Base-by-base conservation (phyloP, 495 filamentous ascomycete species). In the Lasiosphaeria miniovina region DNA sequence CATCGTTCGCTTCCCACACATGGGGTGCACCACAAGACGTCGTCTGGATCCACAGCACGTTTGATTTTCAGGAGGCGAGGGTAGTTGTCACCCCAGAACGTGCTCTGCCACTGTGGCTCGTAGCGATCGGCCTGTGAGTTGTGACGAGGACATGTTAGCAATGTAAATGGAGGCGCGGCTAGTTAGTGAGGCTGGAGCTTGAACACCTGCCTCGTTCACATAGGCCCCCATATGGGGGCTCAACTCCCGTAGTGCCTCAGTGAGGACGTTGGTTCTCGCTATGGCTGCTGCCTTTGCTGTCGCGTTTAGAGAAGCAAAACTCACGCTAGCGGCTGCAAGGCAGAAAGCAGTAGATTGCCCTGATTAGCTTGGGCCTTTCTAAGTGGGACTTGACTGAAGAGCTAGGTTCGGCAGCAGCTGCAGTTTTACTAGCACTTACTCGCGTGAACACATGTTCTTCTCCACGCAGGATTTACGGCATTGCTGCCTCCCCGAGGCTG, bases 1-100 rank as follows among this genome's bases (percentile, higher is more conserved):
- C 83, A 86, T 24, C 69, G 66, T 55, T 86, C 84, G 49, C 73
- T 80, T 1, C 84, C 83, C n/a, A 86, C 84, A 10, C 78, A 82
- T 6, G 77, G 77, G 6, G 55, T 63, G 14, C 74, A 83, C 68
- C 82, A 86, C 57, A 86, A 83, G 3, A 84, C 65, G 48, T 76
- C 71, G 7, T 75, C 57, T 0, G 84, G 82, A 65, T 87, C 84
- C 9, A 80, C 77, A 41, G 73, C 71, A 48, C 71, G 62, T 64
- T 82, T 82, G 41, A 81, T 75, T 9, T 52, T 31, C 7, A 65
- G 56, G 36, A 81, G 57, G 10, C 66, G 55, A 0, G 36, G 53
- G 60, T 81, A 82, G 35, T 77, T 75, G 0, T 60, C 33, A 0
- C 80, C 80, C 61, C 70, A 83, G 53, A 81, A 79, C 0, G 68